phyloP scores from a whole-genome alignment of 306 rosid genomes.

The Lithocarpus polystachyus region DNA sequence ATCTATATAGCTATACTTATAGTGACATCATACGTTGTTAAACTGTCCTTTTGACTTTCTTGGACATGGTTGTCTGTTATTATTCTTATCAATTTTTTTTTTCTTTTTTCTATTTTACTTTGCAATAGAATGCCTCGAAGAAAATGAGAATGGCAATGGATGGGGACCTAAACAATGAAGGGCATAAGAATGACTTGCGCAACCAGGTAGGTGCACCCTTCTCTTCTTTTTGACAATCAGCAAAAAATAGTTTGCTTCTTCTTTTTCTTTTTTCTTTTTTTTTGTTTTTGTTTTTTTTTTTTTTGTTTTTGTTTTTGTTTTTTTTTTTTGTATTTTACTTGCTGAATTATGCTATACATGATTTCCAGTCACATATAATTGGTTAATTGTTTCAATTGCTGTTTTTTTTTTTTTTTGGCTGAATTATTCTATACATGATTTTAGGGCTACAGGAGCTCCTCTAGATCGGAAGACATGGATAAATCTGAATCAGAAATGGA shows the following conservation, averaged over 20 bases:
- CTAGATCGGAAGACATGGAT: constrained; percentile 72
- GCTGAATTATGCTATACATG: too few relatives aligned
- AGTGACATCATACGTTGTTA: too few relatives aligned
- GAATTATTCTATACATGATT: constrained; percentile 4
- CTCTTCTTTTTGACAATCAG: background rate
- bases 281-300: background rate
- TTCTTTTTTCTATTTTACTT: background rate
- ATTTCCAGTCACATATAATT: too few relatives aligned
- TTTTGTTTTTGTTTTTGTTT: too few relatives aligned
- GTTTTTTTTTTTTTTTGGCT: background rate
- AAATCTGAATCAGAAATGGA: constrained; percentile 61
- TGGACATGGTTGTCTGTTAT: background rate
- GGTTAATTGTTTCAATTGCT: background rate
- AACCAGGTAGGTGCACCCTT: constrained; percentile 45
- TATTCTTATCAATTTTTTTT: too few relatives aligned
- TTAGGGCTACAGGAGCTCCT: constrained; percentile 59
- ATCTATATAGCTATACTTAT: too few relatives aligned
- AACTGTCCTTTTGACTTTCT: background rate
- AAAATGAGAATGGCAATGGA: constrained; percentile 22
- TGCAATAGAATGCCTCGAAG: constrained; percentile 49
- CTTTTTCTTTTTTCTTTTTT: too few relatives aligned
- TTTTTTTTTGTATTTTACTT: too few relatives aligned
- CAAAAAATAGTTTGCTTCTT: background rate
- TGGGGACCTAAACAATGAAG: constrained; percentile 25
- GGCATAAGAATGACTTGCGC: constrained; percentile 52